Evolutionary conservation across 352 stramenopile species (phyloP).

Genomic region (Globisporangium parvum): DNA sequence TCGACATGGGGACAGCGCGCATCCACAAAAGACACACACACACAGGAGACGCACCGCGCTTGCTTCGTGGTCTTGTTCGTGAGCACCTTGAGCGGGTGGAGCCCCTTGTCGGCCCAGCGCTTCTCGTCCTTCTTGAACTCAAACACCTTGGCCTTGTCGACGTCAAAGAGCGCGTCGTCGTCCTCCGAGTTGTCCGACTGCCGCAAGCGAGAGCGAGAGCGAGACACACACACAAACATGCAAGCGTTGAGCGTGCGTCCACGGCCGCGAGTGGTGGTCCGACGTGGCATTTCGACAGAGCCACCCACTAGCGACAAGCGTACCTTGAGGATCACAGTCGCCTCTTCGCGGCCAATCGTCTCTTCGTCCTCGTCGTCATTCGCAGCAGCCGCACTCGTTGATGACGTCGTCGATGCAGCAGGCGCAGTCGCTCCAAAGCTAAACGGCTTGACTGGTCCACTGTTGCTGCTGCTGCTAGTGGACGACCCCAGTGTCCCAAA

Average conservation of each 20-base stretch:
- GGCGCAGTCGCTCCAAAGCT: slow-evolving; percentile 19
- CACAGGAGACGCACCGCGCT: slow-evolving; percentile 26
- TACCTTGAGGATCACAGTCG: slow-evolving; percentile 86
- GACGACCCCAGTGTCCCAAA: neutral
- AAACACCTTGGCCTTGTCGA: slow-evolving; percentile 72
- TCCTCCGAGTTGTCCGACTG: slow-evolving; percentile 68
- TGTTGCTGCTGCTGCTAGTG: neutral
- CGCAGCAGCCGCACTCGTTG: slow-evolving; percentile 8
- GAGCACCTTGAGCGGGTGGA: slow-evolving; percentile 76
- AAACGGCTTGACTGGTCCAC: slow-evolving; percentile 20
- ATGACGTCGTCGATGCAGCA: slow-evolving; percentile 8
- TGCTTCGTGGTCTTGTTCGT: slow-evolving; percentile 71
- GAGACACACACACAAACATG: no score
- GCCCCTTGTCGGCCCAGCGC: slow-evolving; percentile 81
- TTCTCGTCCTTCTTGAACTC: slow-evolving; percentile 88
- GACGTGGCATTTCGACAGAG: neutral
- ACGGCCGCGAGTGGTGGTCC: neutral
- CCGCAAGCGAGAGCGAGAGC: slow-evolving; percentile 4
- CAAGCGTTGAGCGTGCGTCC: neutral
- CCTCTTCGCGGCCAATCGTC: slow-evolving; percentile 74
- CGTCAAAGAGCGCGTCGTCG: slow-evolving; percentile 70
- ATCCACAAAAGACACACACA: neutral
- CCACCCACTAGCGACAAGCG: no score
- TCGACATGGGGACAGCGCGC: neutral
- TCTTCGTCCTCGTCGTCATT: slow-evolving; percentile 67